phyloP scores from a whole-genome alignment of 257 asterid species.

The Solanum gracilifrons region DNA sequence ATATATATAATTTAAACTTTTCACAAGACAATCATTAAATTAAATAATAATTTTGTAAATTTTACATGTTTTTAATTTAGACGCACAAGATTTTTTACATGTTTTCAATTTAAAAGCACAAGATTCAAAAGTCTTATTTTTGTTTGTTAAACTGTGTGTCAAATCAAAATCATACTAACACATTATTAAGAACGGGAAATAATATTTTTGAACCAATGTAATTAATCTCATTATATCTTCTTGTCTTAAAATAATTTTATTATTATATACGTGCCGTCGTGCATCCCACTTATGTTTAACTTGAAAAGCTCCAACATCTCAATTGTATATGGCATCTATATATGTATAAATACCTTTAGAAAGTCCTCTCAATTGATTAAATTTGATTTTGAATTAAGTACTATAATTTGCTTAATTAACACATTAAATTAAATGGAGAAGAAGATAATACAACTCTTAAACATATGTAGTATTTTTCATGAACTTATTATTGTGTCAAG shows the following conservation, averaged over 20 bases:
- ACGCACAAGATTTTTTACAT: too few relatives aligned
- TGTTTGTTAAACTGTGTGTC: not conserved
- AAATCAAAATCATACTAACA: not conserved
- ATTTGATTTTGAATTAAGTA: not conserved
- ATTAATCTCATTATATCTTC: not conserved
- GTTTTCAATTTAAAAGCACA: too few relatives aligned
- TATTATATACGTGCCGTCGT: not conserved
- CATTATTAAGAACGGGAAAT: not conserved
- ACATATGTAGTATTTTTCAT: constrained; percentile 16
- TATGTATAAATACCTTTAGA: not conserved
- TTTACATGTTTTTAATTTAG: too few relatives aligned
- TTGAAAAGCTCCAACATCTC: not conserved
- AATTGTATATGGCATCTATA: not conserved
- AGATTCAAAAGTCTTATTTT: not conserved
- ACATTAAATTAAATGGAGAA: constrained; percentile 11
- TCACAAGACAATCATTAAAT: too few relatives aligned
- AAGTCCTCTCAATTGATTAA: not conserved
- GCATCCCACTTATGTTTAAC: not conserved
- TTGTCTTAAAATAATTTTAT: not conserved
- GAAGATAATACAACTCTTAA: not conserved
- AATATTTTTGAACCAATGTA: not conserved
- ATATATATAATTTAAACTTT: too few relatives aligned
- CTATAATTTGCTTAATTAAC: not conserved
- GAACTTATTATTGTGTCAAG: constrained; percentile 1
- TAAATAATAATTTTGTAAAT: too few relatives aligned